Base-by-base conservation (phyloP, 2,329 filamentous ascomycete genomes). In the Hymenoscyphus infarciens region DNA sequence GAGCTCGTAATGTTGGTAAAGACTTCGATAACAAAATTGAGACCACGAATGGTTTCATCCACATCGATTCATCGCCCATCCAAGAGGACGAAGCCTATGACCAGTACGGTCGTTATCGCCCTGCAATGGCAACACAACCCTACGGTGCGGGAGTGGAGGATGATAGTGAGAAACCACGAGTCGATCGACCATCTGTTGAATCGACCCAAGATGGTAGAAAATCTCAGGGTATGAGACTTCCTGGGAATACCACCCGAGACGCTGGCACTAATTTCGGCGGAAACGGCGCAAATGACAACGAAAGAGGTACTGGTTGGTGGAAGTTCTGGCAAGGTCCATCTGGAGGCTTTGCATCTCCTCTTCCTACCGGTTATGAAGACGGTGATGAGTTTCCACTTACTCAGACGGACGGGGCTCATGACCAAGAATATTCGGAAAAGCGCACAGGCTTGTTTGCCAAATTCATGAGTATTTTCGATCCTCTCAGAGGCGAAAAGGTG, bases 291-390 rank as follows among this genome's bases (percentile, higher is more conserved):
- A 62, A 63, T 38, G 64, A 69, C 59, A 29, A 57, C 13, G 22
- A 55, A 15, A 54, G 55, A 5, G 60, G 61, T 8, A 61, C 62
- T 38, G 66, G 62, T n/a, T 88, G 85, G 78, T 88, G 83, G 77
- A 76, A 88, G 64, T 88, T 88, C 63, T 88, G 86, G 86, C 84
- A 86, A 68, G 82, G 83, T 0, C 86, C 86, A 0, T 75, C 81
- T 1, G 86, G 86, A 27, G 83, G 82, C 2, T 88, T 86, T 68
- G 77, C 82, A 8, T 87, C 84, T 0, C 86, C 86, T 0, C 75
- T 87, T 0, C 86, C 86, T 0, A 85, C 87, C 59, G 83, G 82
- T 3, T 74, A 73, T n/a, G 80, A 81, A 35, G 75, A 76, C 2
- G 75, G 75, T 11, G 71, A 73, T 19, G 70, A 70, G 22, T 72